Percentiles rank a stretch among this genome's conserved stretches.
Conservation (phyloP, 768 basidiomycete species). For the Pisolithus tinctorius region DNA sequence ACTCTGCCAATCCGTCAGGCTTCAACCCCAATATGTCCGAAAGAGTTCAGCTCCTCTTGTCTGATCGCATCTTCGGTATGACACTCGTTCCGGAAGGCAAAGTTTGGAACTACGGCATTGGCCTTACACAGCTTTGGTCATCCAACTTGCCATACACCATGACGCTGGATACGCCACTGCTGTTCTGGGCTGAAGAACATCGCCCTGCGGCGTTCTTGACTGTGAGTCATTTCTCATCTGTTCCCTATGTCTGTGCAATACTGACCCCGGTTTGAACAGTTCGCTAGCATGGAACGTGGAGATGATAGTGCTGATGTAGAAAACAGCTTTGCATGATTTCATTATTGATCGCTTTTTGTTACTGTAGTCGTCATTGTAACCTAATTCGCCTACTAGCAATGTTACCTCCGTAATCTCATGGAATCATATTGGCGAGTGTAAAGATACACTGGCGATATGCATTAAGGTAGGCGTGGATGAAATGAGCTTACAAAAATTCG, state of each 20-base stretch:
- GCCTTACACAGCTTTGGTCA: conserved; percentile 88
- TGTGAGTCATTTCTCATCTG: conserved; percentile 37
- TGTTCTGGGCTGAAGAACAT: conserved; percentile 96
- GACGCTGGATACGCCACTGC: conserved; percentile 84
- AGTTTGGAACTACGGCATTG: conserved; percentile 96
- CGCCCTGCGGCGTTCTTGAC: conserved; percentile 91
- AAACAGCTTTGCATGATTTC: conserved; percentile 77
- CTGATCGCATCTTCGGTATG: conserved; percentile 94
- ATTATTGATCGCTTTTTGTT: conserved; percentile 6
- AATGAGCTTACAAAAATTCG: too few species aligned
- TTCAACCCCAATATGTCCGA: conserved; percentile 99
- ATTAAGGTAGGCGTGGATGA: not conserved
- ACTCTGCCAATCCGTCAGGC: conserved; percentile 76
- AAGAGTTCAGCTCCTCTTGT: conserved; percentile 85
- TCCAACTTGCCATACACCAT: conserved; percentile 75
- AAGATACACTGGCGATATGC: conserved; percentile 3
- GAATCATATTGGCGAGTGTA: not conserved
- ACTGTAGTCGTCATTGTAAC: conserved; percentile 10
- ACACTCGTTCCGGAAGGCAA: conserved; percentile 90
- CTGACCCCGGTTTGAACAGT: conserved; percentile 37
- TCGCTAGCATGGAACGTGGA: conserved; percentile 82
- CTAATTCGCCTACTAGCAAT: conserved; percentile 7
- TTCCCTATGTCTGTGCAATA: not conserved
- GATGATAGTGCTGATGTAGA: conserved; percentile 96
- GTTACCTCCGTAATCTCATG: not conserved